Conservation (phyloP, 192 early-diverging fungal species). For the Rhizoclosmatium globosum region DNA sequence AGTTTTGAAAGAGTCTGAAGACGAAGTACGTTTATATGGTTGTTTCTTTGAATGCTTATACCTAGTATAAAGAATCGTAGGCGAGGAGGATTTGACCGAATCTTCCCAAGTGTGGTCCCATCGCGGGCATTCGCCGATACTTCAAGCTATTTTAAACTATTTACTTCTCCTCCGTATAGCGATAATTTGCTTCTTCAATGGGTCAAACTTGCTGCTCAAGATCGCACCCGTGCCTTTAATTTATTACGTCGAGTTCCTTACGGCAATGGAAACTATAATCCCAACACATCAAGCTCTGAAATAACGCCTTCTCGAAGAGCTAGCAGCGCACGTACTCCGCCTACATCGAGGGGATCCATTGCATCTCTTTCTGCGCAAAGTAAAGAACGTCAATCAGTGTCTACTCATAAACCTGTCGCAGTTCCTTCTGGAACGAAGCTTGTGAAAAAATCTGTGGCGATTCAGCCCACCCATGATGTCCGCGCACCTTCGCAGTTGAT, state of each 20-base stretch:
- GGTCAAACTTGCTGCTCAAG: conserved; percentile 19
- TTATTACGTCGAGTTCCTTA: conserved; percentile 5
- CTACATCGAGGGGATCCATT: neutral
- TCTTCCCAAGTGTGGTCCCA: conserved; percentile 38
- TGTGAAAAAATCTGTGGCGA: no score
- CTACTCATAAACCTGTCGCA: no score
- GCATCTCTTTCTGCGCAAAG: neutral
- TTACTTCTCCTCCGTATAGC: conserved; percentile 36
- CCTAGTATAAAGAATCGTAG: conserved; percentile 27
- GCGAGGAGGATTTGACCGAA: conserved; percentile 50
- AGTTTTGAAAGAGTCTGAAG: conserved; percentile 49
- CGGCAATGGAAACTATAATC: neutral
- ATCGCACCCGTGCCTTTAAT: conserved; percentile 6
- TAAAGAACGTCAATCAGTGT: no score
- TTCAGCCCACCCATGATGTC: neutral
- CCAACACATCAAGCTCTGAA: neutral
- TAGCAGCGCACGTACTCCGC: neutral
- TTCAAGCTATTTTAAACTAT: conserved; percentile 25
- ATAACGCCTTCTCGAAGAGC: neutral
- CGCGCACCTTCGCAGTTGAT: neutral
- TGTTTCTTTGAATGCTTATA: neutral
- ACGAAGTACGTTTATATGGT: conserved; percentile 44
- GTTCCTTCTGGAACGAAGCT: no score
- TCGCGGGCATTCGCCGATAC: neutral
- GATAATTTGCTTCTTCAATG: conserved; percentile 53